These are phyloP conservation scores for Tylopilus sp. DNA, from an alignment of 768 basidiomycete species.

Conservation along the genomic window DNA sequence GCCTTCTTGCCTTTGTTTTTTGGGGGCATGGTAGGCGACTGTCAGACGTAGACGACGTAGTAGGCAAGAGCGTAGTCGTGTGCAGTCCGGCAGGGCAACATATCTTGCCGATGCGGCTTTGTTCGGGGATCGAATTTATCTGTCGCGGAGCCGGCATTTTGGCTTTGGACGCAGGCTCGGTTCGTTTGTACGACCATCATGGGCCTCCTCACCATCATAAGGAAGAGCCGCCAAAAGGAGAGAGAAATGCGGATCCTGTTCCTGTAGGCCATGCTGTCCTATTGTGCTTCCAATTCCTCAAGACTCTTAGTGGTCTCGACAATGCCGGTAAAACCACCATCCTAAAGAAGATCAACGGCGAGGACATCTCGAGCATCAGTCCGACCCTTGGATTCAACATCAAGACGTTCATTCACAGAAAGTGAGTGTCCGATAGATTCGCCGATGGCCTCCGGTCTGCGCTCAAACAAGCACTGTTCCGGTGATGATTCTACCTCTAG, in stretches of 20 bases:
- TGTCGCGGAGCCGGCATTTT: slow-evolving; percentile 5
- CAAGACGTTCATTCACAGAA: slow-evolving; percentile 90
- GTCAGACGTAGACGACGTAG: not conserved
- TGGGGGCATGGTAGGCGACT: slow-evolving; percentile 37
- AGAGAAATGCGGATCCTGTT: slow-evolving; percentile 96
- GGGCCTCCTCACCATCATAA: slow-evolving; percentile 95
- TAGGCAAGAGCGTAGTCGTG: not conserved
- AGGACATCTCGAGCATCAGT: slow-evolving; percentile 83
- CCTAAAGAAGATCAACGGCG: slow-evolving; percentile 89
- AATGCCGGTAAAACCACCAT: slow-evolving; percentile 99
- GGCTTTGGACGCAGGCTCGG: not conserved
- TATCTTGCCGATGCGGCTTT: slow-evolving; percentile 16
- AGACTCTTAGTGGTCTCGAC: slow-evolving; percentile 75
- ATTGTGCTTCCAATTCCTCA: slow-evolving; percentile 13
- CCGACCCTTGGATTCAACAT: slow-evolving; percentile 99
- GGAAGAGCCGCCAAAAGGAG: slow-evolving; percentile 94
- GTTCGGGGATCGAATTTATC: slow-evolving; percentile 13
- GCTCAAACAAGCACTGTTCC: slow-evolving; percentile 23
- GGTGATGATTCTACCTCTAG: slow-evolving; percentile 28
- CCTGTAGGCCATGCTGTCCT: slow-evolving; percentile 51
- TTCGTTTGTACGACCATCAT: slow-evolving; percentile 36
- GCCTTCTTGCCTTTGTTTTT: slow-evolving; percentile 86
- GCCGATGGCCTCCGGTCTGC: slow-evolving; percentile 12
- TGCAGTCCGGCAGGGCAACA: not conserved
- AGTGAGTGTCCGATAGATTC: slow-evolving; percentile 48